Evolutionary conservation across 352 stramenopile species (phyloP).

Genomic region (Pythium apleroticum): DNA sequence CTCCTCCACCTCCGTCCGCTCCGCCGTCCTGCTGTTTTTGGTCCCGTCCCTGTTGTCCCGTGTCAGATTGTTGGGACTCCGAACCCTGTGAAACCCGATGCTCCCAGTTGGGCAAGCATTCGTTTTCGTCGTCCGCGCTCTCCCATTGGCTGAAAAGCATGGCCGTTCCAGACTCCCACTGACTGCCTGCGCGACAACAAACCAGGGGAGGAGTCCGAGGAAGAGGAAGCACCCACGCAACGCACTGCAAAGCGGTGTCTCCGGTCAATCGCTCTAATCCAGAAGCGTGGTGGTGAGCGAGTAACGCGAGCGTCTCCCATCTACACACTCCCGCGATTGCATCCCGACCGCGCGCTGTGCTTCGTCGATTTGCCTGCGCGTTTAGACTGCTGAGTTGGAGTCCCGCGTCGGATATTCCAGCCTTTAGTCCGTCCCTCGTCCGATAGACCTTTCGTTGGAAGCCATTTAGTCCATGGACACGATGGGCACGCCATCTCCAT

Average conservation of each 20-base stretch:
- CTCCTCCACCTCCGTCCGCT: constrained; percentile 4
- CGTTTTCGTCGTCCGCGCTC: constrained; percentile 24
- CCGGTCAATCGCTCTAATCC: not conserved
- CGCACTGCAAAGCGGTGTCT: constrained; percentile 18
- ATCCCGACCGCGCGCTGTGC: not conserved
- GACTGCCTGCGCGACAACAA: constrained; percentile 22
- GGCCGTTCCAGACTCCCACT: constrained; percentile 20
- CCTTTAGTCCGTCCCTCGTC: not conserved
- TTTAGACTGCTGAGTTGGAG: not conserved
- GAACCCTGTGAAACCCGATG: constrained; percentile 22
- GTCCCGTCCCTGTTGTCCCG: constrained; percentile 1
- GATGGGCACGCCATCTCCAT: constrained; percentile 30
- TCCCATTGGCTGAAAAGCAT: constrained; percentile 20
- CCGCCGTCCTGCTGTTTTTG: constrained; percentile 22
- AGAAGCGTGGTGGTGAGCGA: not conserved
- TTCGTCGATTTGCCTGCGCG: not conserved
- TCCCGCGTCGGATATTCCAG: constrained; percentile 7
- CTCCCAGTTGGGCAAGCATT: constrained; percentile 15
- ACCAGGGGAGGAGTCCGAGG: constrained; percentile 23
- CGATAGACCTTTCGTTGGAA: not conserved
- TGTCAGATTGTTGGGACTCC: constrained; percentile 22
- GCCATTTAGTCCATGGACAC: constrained; percentile 30
- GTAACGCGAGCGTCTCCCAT: not conserved
- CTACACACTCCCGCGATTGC: not conserved
- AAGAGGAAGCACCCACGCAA: constrained; percentile 26